phyloP scores from a whole-genome alignment of 2,329 filamentous ascomycete species.

The Blumeria graminis region DNA sequence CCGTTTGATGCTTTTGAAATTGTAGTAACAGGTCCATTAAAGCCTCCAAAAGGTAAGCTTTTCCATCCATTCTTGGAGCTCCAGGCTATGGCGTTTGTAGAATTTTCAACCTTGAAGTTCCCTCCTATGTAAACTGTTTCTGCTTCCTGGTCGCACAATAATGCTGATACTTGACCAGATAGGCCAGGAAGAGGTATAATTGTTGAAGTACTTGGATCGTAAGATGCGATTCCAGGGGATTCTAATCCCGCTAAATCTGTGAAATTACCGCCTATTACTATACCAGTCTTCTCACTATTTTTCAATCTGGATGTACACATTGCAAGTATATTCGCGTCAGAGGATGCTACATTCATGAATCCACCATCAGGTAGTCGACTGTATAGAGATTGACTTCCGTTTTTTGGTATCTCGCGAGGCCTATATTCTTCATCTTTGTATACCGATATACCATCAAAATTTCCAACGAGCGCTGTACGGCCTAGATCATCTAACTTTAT shows the following conservation, averaged over 20 bases:
- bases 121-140: constrained; percentile 82
- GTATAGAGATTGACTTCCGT: constrained; percentile 63
- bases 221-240: constrained; percentile 58
- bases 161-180: constrained; percentile 54
- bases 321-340: constrained; percentile 64
- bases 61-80: constrained; percentile 41
- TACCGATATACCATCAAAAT: constrained; percentile 78
- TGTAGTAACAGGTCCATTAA: constrained; percentile 76
- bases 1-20: constrained; percentile 61
- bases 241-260: constrained; percentile 60
- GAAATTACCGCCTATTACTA: constrained; percentile 86
- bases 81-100: constrained; percentile 80
- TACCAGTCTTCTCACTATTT: constrained; percentile 42
- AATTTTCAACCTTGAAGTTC: constrained; percentile 55
- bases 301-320: constrained; percentile 60
- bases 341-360: constrained; percentile 47
- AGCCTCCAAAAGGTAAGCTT: constrained; percentile 71
- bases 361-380: constrained; percentile 66
- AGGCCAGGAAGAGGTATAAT: constrained; percentile 60
- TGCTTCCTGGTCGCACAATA: constrained; percentile 57
- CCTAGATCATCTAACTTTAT: constrained; percentile 59
- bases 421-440: constrained; percentile 69
- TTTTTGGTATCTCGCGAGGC: constrained; percentile 38
- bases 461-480: constrained; percentile 61
- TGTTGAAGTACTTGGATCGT: constrained; percentile 45